Conservation (phyloP, 768 basidiomycete species). For the Rhizopogon rudus region DNA sequence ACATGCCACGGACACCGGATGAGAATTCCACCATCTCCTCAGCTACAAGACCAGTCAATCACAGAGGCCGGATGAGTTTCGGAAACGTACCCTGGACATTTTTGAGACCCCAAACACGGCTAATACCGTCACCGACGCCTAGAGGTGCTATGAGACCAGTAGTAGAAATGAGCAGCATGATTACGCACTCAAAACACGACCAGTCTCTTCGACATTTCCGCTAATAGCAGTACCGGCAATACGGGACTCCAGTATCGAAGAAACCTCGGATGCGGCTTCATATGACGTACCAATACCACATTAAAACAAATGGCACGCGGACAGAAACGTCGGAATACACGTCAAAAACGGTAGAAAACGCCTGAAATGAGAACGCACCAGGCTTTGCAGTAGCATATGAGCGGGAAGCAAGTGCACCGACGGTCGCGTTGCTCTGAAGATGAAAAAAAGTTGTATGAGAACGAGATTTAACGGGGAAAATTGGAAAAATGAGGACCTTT, state of each 20-base stretch:
- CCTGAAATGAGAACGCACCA: constrained; percentile 48
- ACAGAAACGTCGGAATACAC: constrained; percentile 9
- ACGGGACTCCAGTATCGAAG: constrained; percentile 97
- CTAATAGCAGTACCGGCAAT: constrained; percentile 90
- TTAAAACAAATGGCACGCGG: constrained; percentile 8
- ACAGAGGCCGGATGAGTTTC: neutral
- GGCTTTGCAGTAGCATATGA: constrained; percentile 98
- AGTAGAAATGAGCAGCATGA: neutral
- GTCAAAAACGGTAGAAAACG: constrained; percentile 10
- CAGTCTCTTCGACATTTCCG: constrained; percentile 98
- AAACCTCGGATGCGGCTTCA: constrained; percentile 96
- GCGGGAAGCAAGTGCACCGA: constrained; percentile 56
- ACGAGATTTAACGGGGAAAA: constrained; percentile 10
- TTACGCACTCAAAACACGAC: constrained; percentile 91
- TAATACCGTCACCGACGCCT: constrained; percentile 99
- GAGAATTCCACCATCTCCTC: constrained; percentile 99
- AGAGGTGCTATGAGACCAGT: constrained; percentile 8
- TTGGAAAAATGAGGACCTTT: constrained; percentile 42
- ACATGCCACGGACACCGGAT: constrained; percentile 99
- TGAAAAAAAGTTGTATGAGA: constrained; percentile 8
- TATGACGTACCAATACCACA: constrained; percentile 26
- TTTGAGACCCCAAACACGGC: constrained; percentile 97
- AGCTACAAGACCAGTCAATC: constrained; percentile 40
- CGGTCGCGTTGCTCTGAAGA: constrained; percentile 31
- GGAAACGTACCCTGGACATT: constrained; percentile 85